Evolutionary conservation across 2,329 filamentous ascomycete genomes (phyloP), one percentile per base, ranked within the genome.

Genomic region (Moelleriella libera): DNA sequence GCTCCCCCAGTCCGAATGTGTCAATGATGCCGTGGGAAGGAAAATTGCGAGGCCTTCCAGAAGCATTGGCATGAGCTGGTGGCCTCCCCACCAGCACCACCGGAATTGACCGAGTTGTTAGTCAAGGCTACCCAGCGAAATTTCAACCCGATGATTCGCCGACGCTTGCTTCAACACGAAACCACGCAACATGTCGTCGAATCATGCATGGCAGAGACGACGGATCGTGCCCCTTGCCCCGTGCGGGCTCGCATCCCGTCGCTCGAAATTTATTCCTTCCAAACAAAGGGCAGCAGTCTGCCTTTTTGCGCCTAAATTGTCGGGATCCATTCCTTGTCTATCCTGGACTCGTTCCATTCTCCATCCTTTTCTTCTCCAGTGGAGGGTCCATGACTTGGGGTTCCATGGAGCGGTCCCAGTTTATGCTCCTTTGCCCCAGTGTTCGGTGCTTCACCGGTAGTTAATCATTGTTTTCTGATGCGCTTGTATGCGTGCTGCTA

Each of bases 401-500:
- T 37, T 41, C 39, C 45, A 45, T 45, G 48, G 45, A 47, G 40
- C 32, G 34, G 39, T 47, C 45, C 45, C 46, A 34, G 40, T 50
- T 46, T 29, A 50, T 47, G 47, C 44, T 41, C 45, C 39, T 42
- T 45, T 39, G 48, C 45, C 43, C 48, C 49, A 57, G 60, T 60
- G 52, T 48, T 58, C 59, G 56, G 60, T 56, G 54, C 57, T 57
- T 57, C 58, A 51, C 43, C 48, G 41, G 44, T 14, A 40, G 44
- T 47, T 50, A 48, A 47, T 21, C 21, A 44, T 34, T 32, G 6
- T 44, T 54, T 51, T 43, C 55, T 52, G 46, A 50, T 46, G 44
- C 45, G 21, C 40, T 45, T 30, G 49, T 45, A 47, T 45, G 41
- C 31, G 28, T 37, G 31, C 41, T 42, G 12, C 46, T 46, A 40